Percentiles rank a stretch among this genome's conserved stretches.
phyloP scores from a whole-genome alignment of 2,329 filamentous ascomycete genomes.

The Calcarisporium arbuscula region DNA sequence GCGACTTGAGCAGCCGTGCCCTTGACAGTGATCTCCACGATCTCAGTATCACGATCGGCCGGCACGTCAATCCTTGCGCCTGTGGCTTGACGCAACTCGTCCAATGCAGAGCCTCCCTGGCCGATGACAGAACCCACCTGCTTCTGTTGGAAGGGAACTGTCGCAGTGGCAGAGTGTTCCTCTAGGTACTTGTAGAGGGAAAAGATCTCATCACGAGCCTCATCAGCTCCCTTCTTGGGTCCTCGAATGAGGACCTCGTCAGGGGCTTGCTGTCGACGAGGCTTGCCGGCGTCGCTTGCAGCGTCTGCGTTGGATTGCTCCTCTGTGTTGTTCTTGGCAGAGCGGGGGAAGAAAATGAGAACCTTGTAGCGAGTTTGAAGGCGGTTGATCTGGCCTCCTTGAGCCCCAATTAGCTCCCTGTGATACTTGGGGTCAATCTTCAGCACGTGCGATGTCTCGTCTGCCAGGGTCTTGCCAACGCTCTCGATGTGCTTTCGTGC shows the following conservation, averaged over 20 bases:
- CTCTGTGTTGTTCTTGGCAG: constrained; percentile 55
- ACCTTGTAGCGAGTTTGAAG: constrained; percentile 91
- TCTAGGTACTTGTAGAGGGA: constrained; percentile 83
- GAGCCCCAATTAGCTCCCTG: constrained; percentile 83
- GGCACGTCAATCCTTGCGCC: constrained; percentile 91
- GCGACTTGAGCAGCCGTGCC: constrained; percentile 88
- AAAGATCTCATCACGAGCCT: constrained; percentile 84
- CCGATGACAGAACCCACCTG: constrained; percentile 94
- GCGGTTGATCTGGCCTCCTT: constrained; percentile 82
- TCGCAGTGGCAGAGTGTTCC: constrained; percentile 76
- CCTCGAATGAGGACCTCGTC: constrained; percentile 91
- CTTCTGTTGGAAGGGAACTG: constrained; percentile 79
- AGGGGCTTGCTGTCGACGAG: constrained; percentile 64
- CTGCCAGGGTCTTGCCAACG: constrained; percentile 76
- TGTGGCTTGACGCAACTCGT: constrained; percentile 76
- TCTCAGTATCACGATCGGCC: constrained; percentile 64
- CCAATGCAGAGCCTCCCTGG: constrained; percentile 82
- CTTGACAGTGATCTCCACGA: constrained; percentile 84
- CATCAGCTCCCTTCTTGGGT: constrained; percentile 86
- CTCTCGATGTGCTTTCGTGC: constrained; percentile 76
- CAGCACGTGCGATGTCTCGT: constrained; percentile 79
- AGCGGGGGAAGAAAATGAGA: constrained; percentile 84
- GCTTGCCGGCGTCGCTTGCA: constrained; percentile 59
- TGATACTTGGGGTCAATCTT: constrained; percentile 95
- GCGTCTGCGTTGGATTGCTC: constrained; percentile 66